A percentile compares a stretch with the other conserved stretches of the same genome.
Evolutionary conservation across 345 rosid genomes (phyloP).

Genomic region (Tarenaya hassleriana): DNA sequence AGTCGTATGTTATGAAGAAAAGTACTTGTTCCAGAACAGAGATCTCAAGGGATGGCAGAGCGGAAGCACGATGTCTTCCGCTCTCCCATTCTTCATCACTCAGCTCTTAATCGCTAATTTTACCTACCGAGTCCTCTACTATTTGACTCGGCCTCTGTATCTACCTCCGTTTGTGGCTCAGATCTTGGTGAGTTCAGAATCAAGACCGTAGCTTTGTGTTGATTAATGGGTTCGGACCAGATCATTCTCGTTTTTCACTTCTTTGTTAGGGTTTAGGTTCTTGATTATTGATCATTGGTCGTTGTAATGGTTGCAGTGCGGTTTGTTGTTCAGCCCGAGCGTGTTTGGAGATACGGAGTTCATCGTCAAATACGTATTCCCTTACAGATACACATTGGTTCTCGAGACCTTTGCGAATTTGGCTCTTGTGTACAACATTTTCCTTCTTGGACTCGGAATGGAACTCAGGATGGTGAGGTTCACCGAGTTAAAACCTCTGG

Average conservation of each 20-base stretch:
- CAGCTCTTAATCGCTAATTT: constrained; percentile 24
- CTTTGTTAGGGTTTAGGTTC: background rate
- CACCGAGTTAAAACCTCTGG: constrained; percentile 27
- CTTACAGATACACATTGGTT: constrained; percentile 30
- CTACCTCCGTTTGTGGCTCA: constrained; percentile 34
- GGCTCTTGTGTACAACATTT: constrained; percentile 46
- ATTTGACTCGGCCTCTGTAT: constrained; percentile 15
- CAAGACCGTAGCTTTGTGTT: too few species aligned
- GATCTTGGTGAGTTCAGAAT: constrained; percentile 22
- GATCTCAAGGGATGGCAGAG: constrained; percentile 5
- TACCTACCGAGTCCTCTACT: constrained; percentile 9
- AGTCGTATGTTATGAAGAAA: constrained; percentile 21
- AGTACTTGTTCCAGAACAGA: background rate
- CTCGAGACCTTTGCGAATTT: constrained; percentile 49
- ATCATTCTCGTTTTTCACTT: background rate
- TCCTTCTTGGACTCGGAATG: constrained; percentile 65
- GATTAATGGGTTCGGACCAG: too few species aligned
- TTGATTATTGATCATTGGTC: too few species aligned
- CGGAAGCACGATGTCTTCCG: background rate
- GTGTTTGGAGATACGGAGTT: constrained; percentile 4
- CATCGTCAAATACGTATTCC: constrained; percentile 21
- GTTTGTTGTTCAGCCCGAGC: constrained; percentile 48
- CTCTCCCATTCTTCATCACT: constrained; percentile 16
- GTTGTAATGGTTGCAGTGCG: constrained; percentile 35
- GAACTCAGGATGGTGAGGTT: constrained; percentile 40